phyloP scores from a whole-genome alignment of 1,139 yeast genomes.

The Eremothecium coryli region DNA sequence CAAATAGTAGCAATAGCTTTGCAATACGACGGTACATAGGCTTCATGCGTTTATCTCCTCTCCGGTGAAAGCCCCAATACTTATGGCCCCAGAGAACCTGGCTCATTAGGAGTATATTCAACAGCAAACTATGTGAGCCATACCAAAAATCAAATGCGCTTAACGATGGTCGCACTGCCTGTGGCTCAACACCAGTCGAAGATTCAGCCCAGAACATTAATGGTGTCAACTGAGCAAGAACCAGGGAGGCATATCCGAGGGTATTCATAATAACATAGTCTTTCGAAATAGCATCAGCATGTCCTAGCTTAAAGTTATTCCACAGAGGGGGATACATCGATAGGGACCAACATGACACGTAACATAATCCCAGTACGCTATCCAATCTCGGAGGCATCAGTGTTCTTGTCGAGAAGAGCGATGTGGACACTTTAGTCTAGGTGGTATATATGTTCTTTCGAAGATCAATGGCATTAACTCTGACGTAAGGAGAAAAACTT shows the following conservation, averaged over 20 bases:
- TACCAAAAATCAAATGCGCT: slow-evolving; percentile 37
- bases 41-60: slow-evolving; percentile 19
- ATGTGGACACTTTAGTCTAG: too few species aligned
- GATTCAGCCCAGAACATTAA: slow-evolving; percentile 23
- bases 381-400: too few species aligned
- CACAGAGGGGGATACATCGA: slow-evolving; percentile 40
- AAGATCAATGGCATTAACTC: too few species aligned
- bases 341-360: slow-evolving; percentile 31
- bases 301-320: slow-evolving; percentile 32
- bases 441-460: too few species aligned
- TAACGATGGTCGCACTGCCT: slow-evolving; percentile 30
- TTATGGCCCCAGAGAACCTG: slow-evolving; percentile 32
- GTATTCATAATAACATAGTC: slow-evolving; percentile 38
- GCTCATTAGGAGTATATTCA: slow-evolving; percentile 33
- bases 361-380: slow-evolving; percentile 21
- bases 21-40: slow-evolving; percentile 23
- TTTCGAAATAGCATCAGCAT: slow-evolving; percentile 39
- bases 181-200: slow-evolving; percentile 10
- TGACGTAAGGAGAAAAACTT: too few species aligned
- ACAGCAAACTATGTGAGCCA: slow-evolving; percentile 36
- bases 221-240: slow-evolving; percentile 35
- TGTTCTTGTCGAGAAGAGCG: too few species aligned
- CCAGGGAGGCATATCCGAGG: slow-evolving; percentile 37
- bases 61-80: slow-evolving; percentile 31
- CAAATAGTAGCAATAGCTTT: slow-evolving; percentile 15